phyloP scores from a whole-genome alignment of 805 yeast genomes.

The Kluyveromyces siamensis region DNA sequence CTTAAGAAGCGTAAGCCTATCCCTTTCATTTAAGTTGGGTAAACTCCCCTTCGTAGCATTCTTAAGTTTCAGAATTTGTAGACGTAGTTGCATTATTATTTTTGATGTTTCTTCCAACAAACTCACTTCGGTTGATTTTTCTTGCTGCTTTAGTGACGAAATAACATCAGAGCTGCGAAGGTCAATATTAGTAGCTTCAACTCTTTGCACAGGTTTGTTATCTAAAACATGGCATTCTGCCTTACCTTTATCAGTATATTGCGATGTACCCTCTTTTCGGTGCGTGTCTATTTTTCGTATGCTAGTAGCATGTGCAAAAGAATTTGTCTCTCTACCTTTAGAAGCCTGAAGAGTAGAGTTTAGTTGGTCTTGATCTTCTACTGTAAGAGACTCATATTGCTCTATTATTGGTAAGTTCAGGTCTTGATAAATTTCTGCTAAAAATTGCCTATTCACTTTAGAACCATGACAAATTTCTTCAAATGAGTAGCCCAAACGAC shows the following conservation, averaged over 20 bases:
- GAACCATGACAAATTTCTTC: slow-evolving; percentile 5
- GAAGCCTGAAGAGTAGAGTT: no score
- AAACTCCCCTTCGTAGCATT: background rate
- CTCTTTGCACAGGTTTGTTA: background rate
- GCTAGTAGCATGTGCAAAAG: background rate
- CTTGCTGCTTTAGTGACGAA: background rate
- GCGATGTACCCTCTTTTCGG: no score
- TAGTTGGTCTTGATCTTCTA: background rate
- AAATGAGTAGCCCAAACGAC: slow-evolving; percentile 5
- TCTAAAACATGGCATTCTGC: no score
- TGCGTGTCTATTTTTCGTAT: no score
- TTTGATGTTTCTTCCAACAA: background rate
- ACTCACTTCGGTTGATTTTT: background rate
- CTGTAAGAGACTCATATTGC: background rate
- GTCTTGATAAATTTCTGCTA: slow-evolving; percentile 5
- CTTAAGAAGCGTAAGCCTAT: background rate
- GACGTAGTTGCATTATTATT: background rate
- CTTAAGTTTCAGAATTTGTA: background rate
- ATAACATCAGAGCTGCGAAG: no score
- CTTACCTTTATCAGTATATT: background rate
- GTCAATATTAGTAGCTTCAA: background rate
- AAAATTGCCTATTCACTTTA: slow-evolving; percentile 5
- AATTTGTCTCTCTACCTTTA: background rate
- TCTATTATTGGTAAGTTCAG: slow-evolving; percentile 1
- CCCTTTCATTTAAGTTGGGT: background rate